phyloP scores from a whole-genome alignment of 257 asterid species.

The Cinchona pubescens region DNA sequence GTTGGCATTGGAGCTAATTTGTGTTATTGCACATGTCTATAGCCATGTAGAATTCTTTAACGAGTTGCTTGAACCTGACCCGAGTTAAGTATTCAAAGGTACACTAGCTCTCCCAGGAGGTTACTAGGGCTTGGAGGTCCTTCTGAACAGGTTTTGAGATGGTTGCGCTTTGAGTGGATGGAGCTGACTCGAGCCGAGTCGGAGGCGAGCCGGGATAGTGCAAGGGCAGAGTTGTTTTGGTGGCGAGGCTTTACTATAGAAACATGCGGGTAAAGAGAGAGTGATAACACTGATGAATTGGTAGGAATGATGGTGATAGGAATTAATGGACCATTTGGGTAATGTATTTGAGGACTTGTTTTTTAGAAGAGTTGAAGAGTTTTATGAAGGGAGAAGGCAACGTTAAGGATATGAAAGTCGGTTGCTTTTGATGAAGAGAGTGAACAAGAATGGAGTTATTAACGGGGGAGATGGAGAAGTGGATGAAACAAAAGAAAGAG shows the following conservation, averaged over 20 bases:
- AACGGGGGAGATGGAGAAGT: not conserved
- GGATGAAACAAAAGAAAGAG: not conserved
- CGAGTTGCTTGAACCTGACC: slow-evolving; percentile 63
- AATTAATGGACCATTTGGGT: not conserved
- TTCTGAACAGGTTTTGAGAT: not conserved
- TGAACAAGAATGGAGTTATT: slow-evolving; percentile 3
- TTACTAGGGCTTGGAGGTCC: slow-evolving; percentile 36
- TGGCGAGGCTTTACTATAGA: slow-evolving; percentile 18
- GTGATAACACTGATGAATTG: slow-evolving; percentile 25
- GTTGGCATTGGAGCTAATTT: slow-evolving; percentile 66
- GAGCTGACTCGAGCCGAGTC: slow-evolving; percentile 46
- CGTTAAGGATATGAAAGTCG: slow-evolving; percentile 15
- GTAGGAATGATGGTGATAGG: not conserved
- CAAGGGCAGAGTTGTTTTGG: slow-evolving; percentile 43
- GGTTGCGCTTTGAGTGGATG: slow-evolving; percentile 19
- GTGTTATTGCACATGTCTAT: slow-evolving; percentile 64
- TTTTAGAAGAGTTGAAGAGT: slow-evolving; percentile 12
- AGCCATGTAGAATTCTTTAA: slow-evolving; percentile 28
- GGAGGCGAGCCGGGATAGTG: slow-evolving; percentile 44
- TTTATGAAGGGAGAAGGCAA: slow-evolving; percentile 6
- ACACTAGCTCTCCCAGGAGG: slow-evolving; percentile 45
- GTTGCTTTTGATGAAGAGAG: not conserved
- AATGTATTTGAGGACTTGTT: not conserved
- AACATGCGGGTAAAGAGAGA: slow-evolving; percentile 50
- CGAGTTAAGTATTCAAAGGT: slow-evolving; percentile 64